These are phyloP conservation scores for Trichoderma reesei DNA, from an alignment of 495 filamentous ascomycete species.

Conservation along the genomic window DNA sequence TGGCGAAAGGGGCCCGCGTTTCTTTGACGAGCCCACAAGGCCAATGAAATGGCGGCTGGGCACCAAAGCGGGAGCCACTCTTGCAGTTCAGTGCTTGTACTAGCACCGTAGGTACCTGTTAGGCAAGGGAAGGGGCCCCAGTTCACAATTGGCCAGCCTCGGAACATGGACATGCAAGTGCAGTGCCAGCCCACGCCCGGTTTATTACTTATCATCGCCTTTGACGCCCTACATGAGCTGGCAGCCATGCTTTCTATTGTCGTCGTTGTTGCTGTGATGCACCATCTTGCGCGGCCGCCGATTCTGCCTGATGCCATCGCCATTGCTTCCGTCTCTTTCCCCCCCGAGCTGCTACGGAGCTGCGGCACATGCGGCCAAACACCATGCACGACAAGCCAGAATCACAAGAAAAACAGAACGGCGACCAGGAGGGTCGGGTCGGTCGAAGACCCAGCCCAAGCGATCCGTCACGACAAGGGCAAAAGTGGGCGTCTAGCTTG, in stretches of 20 bases:
- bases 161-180: too few species aligned
- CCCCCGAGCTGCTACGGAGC: neutral
- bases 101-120: too few species aligned
- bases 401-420: too few species aligned
- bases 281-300: neutral
- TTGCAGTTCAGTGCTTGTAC: too few species aligned
- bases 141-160: too few species aligned
- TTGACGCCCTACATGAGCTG: too few species aligned
- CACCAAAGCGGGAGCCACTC: neutral
- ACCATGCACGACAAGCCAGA: too few species aligned
- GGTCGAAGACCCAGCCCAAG: neutral
- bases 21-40: neutral
- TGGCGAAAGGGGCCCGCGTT: slow-evolving; percentile 8
- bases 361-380: neutral
- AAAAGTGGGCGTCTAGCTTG: slow-evolving; percentile 1
- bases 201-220: too few species aligned
- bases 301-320: neutral
- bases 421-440: neutral
- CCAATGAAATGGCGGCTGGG: neutral
- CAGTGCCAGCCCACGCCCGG: neutral
- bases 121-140: too few species aligned
- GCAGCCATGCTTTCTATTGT: too few species aligned
- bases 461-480: neutral
- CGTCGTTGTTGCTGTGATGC: too few species aligned
- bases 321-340: neutral